phyloP scores from a whole-genome alignment of 1,284 basidiomycete genomes.

The Boletus semigastroideus region DNA sequence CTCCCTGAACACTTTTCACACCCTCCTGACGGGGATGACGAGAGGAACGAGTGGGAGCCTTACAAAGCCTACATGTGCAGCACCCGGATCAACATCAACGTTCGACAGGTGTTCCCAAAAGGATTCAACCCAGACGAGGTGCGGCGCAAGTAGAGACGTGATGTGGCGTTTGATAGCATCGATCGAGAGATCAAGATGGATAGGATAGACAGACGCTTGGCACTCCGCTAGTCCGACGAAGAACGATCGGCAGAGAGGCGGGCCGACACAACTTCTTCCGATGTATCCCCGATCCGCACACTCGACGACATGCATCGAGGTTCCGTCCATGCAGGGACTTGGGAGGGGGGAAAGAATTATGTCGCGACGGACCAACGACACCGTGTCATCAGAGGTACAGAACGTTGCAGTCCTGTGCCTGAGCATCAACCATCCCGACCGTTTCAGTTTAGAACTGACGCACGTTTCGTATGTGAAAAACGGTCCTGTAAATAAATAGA shows the following conservation, averaged over 20 bases:
- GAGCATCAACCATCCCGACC: not conserved
- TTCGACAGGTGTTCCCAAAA: constrained; percentile 82
- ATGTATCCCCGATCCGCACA: constrained; percentile 15
- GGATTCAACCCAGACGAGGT: constrained; percentile 52
- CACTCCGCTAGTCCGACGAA: not conserved
- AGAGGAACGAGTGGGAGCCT: constrained; percentile 49
- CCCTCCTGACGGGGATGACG: constrained; percentile 13
- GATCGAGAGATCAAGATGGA: not conserved
- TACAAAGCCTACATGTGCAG: constrained; percentile 64
- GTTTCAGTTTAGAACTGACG: constrained; percentile 3
- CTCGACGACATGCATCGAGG: constrained; percentile 6
- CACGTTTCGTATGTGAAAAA: constrained; percentile 7
- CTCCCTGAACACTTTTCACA: constrained; percentile 61
- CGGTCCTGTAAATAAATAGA: not conserved
- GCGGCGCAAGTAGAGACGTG: not conserved
- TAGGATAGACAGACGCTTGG: not conserved
- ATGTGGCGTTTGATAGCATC: constrained; percentile 1
- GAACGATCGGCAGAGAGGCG: not conserved
- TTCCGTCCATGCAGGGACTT: not conserved
- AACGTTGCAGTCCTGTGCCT: constrained; percentile 4
- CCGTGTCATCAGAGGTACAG: constrained; percentile 13
- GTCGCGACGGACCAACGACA: constrained; percentile 25
- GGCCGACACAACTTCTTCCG: not conserved
- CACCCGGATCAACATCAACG: constrained; percentile 86
- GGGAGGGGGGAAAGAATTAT: not conserved